These are phyloP conservation scores for Pseudonitzschia pungens DNA, from an alignment of 108 stramenopile genomes.

Conservation along the genomic window DNA sequence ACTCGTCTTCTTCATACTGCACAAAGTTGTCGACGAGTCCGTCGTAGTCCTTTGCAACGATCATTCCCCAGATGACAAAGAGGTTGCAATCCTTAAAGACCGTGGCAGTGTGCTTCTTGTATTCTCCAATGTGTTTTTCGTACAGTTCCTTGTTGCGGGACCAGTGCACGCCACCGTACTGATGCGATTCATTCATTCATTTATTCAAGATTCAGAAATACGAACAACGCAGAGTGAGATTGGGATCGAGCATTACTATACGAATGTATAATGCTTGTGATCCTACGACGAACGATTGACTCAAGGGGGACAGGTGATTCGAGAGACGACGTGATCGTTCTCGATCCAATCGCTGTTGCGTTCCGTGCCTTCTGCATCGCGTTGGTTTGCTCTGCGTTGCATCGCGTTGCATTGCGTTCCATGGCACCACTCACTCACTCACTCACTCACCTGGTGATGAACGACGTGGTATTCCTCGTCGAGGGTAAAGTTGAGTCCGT, in stretches of 20 bases:
- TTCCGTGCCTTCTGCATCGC: no score
- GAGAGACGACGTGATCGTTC: not conserved
- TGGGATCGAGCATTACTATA: no score
- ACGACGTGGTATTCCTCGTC: slow-evolving; percentile 34
- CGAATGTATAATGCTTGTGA: no score
- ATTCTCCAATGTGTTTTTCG: not conserved
- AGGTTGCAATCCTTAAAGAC: slow-evolving; percentile 19
- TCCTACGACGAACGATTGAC: no score
- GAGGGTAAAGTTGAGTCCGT: slow-evolving; percentile 21
- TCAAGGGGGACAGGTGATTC: no score
- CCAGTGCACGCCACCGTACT: slow-evolving; percentile 16
- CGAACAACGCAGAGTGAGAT: no score
- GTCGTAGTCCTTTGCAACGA: slow-evolving; percentile 24
- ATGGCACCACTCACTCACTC: not conserved
- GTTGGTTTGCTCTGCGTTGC: not conserved
- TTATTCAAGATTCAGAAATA: no score
- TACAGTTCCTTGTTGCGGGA: not conserved
- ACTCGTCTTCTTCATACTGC: not conserved
- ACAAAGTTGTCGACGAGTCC: slow-evolving; percentile 21
- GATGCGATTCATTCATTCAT: no score
- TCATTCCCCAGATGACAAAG: slow-evolving; percentile 30
- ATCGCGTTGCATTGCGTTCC: not conserved
- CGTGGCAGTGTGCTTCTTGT: slow-evolving; percentile 15
- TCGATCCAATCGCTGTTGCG: no score
- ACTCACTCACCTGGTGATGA: slow-evolving; percentile 25